Conservation (phyloP, 352 stramenopile genomes). For the Phytopythium oedochilum region DNA sequence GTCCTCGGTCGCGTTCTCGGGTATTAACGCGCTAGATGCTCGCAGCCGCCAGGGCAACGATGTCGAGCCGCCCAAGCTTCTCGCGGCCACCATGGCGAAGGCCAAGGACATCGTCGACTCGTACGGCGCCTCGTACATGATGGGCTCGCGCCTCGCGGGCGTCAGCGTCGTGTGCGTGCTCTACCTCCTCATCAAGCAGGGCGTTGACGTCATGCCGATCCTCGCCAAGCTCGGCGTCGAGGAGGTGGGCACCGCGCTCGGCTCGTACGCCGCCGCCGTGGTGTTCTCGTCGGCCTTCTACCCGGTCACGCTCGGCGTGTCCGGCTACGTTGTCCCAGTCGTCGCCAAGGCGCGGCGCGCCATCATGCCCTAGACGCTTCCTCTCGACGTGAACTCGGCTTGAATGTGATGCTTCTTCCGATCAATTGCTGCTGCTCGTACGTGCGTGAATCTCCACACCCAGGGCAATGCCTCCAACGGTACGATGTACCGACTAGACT, state of each 20-base stretch:
- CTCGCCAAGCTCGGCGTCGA: conserved; percentile 67
- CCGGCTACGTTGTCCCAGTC: conserved; percentile 66
- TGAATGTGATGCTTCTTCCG: no score
- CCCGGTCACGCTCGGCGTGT: conserved; percentile 69
- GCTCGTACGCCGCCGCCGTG: conserved; percentile 73
- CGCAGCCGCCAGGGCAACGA: conserved; percentile 2
- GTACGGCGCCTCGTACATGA: conserved; percentile 88
- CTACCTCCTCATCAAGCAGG: conserved; percentile 77
- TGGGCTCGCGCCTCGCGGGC: conserved; percentile 76
- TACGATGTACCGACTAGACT: no score
- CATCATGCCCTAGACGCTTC: conserved; percentile 27
- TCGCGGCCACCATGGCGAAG: conserved; percentile 64
- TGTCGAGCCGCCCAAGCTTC: conserved; percentile 23
- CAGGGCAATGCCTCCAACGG: no score
- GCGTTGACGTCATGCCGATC: conserved; percentile 77
- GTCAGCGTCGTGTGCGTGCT: conserved; percentile 68
- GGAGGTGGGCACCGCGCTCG: conserved; percentile 61
- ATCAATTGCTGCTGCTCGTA: no score
- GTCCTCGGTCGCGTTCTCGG: background rate
- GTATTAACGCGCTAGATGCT: background rate
- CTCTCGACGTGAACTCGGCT: no score
- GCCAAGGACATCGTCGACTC: conserved; percentile 76
- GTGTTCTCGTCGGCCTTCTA: conserved; percentile 79
- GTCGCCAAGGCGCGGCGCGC: conserved; percentile 55
- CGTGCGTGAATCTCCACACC: no score